A percentile compares a stretch with the other conserved stretches of the same genome.
Conservation (phyloP, 1,284 basidiomycete genomes). For the Tilletia horrida region DNA sequence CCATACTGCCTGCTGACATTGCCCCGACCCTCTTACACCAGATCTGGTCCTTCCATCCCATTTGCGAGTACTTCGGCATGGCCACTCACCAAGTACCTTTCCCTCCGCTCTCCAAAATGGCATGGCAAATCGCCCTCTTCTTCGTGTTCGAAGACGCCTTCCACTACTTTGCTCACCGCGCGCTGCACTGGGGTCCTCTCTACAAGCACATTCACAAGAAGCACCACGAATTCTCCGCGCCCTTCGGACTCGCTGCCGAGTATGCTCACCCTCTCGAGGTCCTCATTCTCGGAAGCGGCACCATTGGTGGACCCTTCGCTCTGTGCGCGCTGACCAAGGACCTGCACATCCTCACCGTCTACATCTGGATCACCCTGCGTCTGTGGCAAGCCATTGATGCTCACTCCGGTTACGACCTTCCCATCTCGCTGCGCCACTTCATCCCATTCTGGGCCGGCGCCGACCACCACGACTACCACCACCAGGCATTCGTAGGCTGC, state of each 20-base stretch:
- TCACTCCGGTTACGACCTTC: slow-evolving; percentile 76
- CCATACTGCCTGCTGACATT: neutral
- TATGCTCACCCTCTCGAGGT: slow-evolving; percentile 94
- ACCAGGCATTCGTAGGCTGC: slow-evolving; percentile 51
- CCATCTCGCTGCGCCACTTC: slow-evolving; percentile 82
- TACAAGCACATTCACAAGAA: slow-evolving; percentile 97
- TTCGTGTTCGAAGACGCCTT: slow-evolving; percentile 95
- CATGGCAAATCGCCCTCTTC: slow-evolving; percentile 80
- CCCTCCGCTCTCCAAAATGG: slow-evolving; percentile 59
- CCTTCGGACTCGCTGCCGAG: slow-evolving; percentile 94
- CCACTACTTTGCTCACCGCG: slow-evolving; percentile 76
- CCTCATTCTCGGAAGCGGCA: slow-evolving; percentile 79
- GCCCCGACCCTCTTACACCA: slow-evolving; percentile 53
- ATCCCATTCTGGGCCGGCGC: slow-evolving; percentile 98
- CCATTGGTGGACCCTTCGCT: slow-evolving; percentile 80
- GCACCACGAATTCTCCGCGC: slow-evolving; percentile 92
- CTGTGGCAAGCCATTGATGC: slow-evolving; percentile 97
- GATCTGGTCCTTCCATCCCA: slow-evolving; percentile 95
- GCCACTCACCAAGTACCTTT: slow-evolving; percentile 89
- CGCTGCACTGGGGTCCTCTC: slow-evolving; percentile 80
- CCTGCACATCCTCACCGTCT: slow-evolving; percentile 82
- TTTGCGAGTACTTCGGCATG: slow-evolving; percentile 86
- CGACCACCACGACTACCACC: slow-evolving; percentile 75
- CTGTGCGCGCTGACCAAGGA: slow-evolving; percentile 66
- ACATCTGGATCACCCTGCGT: slow-evolving; percentile 87